Percentiles rank a stretch among this genome's conserved stretches.
These are phyloP conservation scores for Penicillium sp. DNA, from an alignment of 2,329 filamentous ascomycete genomes.

Conservation along the genomic window DNA sequence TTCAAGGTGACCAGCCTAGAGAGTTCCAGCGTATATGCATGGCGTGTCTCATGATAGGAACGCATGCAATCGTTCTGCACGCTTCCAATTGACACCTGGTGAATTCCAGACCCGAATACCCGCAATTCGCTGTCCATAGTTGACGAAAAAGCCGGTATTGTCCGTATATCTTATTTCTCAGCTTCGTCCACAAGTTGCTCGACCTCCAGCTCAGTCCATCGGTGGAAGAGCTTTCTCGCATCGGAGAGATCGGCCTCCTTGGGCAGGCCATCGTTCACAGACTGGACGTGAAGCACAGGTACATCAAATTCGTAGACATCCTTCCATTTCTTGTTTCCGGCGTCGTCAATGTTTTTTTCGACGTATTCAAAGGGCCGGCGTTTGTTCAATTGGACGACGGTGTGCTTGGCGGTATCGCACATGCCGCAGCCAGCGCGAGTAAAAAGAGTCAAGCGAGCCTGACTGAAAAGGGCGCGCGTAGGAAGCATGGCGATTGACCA, in stretches of 20 bases:
- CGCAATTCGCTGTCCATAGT: neutral
- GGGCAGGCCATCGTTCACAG: conserved; percentile 41
- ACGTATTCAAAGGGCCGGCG: conserved; percentile 52
- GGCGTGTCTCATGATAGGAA: neutral
- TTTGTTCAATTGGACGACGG: conserved; percentile 52
- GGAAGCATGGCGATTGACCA: conserved; percentile 26
- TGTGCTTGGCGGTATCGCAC: conserved; percentile 58
- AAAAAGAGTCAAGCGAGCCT: conserved; percentile 54
- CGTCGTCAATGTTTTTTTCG: conserved; percentile 57
- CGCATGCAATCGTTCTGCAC: neutral
- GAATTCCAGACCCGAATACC: neutral
- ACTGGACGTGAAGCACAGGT: conserved; percentile 59
- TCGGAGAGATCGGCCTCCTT: conserved; percentile 54
- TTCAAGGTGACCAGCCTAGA: neutral
- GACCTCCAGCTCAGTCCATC: conserved; percentile 56
- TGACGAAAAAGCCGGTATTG: neutral
- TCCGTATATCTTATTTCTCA: conserved; percentile 21
- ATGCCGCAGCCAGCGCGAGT: conserved; percentile 57
- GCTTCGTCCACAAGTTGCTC: conserved; percentile 52
- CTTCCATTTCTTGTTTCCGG: conserved; percentile 54
- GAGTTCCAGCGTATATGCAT: neutral
- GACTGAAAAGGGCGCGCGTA: conserved; percentile 28
- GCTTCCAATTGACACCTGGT: neutral
- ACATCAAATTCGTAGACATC: conserved; percentile 61
- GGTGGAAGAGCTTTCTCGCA: conserved; percentile 58